A percentile compares a stretch with the other conserved stretches of the same genome.
Conservation (phyloP, 1,139 yeast genomes). For the Debaryomyces sp. region DNA sequence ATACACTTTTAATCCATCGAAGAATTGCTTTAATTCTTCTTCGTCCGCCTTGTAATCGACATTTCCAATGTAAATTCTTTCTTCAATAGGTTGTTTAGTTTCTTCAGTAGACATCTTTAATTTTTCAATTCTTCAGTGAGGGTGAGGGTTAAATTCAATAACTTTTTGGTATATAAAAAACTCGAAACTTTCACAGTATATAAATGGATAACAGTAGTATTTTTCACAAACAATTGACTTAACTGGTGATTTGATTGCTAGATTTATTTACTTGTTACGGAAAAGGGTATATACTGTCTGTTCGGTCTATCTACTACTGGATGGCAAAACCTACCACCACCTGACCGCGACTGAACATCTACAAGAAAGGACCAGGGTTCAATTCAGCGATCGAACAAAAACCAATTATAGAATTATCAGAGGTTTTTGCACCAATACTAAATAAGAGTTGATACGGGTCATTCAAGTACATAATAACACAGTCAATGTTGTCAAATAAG, state of each 20-base stretch:
- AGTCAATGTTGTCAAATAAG: not conserved
- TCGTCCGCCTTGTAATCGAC: conserved; percentile 56
- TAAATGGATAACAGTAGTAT: conserved; percentile 8
- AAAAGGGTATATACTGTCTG: not conserved
- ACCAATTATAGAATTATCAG: not conserved
- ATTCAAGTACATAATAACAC: not conserved
- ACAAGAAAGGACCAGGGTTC: conserved; percentile 5
- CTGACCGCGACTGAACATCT: conserved; percentile 3
- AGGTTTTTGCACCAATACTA: not conserved
- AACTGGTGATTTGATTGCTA: conserved; percentile 13
- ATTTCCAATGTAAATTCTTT: conserved; percentile 55
- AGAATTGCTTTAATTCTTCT: conserved; percentile 48
- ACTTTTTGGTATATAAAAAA: conserved; percentile 4
- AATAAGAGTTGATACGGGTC: not conserved
- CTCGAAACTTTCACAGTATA: conserved; percentile 2
- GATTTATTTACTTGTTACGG: not conserved
- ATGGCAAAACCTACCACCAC: conserved; percentile 8
- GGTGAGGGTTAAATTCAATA: conserved; percentile 6
- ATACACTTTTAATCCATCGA: conserved; percentile 41
- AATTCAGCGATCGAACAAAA: not conserved
- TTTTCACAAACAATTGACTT: conserved; percentile 10
- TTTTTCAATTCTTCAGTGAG: conserved; percentile 4
- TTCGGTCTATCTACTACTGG: conserved; percentile 1
- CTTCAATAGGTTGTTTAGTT: conserved; percentile 30
- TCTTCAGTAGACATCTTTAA: conserved; percentile 23